Conservation (phyloP, 1,139 yeast species). For the Yarrowia galli region DNA sequence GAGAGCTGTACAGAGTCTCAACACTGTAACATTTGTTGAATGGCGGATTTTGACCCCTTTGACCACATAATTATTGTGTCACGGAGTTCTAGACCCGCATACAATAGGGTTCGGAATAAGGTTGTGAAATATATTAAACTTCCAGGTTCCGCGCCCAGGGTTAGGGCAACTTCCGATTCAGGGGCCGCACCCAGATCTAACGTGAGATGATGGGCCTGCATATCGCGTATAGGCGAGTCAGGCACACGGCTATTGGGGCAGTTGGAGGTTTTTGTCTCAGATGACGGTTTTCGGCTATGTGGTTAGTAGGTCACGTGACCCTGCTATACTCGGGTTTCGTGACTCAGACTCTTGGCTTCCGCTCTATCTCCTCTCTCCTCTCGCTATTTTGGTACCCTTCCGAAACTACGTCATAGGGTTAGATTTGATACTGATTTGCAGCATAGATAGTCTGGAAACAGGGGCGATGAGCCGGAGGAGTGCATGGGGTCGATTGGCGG, state of each 20-base stretch:
- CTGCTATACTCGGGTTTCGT: neutral
- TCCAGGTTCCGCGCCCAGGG: neutral
- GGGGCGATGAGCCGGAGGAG: constrained; percentile 11
- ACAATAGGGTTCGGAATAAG: neutral
- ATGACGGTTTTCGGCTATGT: too few species aligned
- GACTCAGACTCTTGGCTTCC: too few species aligned
- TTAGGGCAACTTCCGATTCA: neutral
- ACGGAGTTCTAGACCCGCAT: neutral
- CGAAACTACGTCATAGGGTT: constrained; percentile 4
- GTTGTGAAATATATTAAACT: neutral
- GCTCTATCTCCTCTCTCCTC: too few species aligned
- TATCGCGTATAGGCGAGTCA: neutral
- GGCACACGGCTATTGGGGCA: neutral
- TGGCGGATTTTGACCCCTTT: neutral
- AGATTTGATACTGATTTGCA: neutral
- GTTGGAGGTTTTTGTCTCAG: too few species aligned
- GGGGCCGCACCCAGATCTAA: constrained; percentile 4
- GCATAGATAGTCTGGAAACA: neutral
- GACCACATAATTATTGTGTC: neutral
- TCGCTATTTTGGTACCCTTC: too few species aligned
- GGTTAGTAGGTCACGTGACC: too few species aligned
- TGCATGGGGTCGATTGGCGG: constrained; percentile 24
- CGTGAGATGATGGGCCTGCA: constrained; percentile 7
- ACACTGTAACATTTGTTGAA: neutral
- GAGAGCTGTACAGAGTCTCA: neutral